These are phyloP conservation scores for Pyrenochaeta sp. DNA, from an alignment of 2,329 filamentous ascomycete genomes.

Conservation along the genomic window DNA sequence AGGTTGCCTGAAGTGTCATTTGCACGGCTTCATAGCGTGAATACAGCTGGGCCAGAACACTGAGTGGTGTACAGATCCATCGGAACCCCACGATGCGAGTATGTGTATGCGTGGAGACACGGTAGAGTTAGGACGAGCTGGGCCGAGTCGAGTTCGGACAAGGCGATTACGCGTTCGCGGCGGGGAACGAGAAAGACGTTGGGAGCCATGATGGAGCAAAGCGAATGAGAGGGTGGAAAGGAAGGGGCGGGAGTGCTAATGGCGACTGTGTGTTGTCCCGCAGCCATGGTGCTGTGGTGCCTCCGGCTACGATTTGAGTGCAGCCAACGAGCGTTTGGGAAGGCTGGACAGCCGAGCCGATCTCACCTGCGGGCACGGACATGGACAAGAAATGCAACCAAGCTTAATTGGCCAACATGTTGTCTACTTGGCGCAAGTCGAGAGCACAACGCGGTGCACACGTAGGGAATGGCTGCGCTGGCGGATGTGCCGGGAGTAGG, in stretches of 20 bases:
- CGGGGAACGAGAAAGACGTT: constrained; percentile 16
- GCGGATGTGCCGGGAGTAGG: no score
- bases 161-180: constrained; percentile 26
- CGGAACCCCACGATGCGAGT: not conserved
- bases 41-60: no score
- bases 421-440: not conserved
- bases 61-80: no score
- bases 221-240: constrained; percentile 19
- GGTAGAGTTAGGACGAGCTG: no score
- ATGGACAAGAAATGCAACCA: not conserved
- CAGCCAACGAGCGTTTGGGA: constrained; percentile 9
- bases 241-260: constrained; percentile 31
- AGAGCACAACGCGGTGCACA: no score
- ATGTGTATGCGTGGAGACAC: constrained; percentile 27
- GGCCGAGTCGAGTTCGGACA: no score
- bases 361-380: constrained; percentile 14
- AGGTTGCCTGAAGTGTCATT: no score
- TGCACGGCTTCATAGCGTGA: no score
- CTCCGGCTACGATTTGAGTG: not conserved
- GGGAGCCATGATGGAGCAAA: constrained; percentile 4
- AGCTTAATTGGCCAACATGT: constrained; percentile 1
- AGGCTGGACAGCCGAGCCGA: constrained; percentile 16
- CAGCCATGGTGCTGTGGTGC: constrained; percentile 12
- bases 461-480: no score
- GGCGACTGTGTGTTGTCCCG: constrained; percentile 14